These are phyloP conservation scores for Globisporangium viniferum DNA, from an alignment of 352 stramenopile species.

Conservation along the genomic window DNA sequence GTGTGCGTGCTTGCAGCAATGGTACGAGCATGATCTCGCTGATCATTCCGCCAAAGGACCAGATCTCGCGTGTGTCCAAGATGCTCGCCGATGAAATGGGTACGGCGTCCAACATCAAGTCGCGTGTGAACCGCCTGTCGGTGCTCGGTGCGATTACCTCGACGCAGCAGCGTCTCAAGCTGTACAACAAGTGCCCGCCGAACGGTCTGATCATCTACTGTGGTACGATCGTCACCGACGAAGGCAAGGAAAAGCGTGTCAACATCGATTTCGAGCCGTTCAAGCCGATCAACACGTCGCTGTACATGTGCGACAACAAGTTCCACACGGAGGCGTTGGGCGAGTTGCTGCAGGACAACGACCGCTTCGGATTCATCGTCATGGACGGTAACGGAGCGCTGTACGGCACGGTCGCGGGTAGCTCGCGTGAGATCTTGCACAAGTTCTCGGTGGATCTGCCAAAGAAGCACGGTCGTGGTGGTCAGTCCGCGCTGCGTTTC, in stretches of 20 bases:
- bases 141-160: slow-evolving; percentile 99
- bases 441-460: slow-evolving; percentile 97
- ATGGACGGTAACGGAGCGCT: slow-evolving; percentile 99
- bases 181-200: slow-evolving; percentile 96
- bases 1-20: slow-evolving; percentile 68
- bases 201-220: slow-evolving; percentile 99
- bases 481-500: slow-evolving; percentile 99
- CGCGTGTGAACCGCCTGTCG: slow-evolving; percentile 97
- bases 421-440: slow-evolving; percentile 91
- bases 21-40: slow-evolving; percentile 99
- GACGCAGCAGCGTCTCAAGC: slow-evolving; percentile 98
- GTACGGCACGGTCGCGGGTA: slow-evolving; percentile 97
- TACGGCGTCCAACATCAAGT: slow-evolving; percentile 99
- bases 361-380: slow-evolving; percentile 99
- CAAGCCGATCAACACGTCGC: slow-evolving; percentile 99
- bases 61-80: slow-evolving; percentile 97
- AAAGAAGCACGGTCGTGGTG: slow-evolving; percentile 99
- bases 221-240: slow-evolving; percentile 98
- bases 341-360: slow-evolving; percentile 98
- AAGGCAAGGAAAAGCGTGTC: slow-evolving; percentile 99
- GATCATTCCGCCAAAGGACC: slow-evolving; percentile 98
- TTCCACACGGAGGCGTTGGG: slow-evolving; percentile 99
- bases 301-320: slow-evolving; percentile 99
- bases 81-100: slow-evolving; percentile 99
- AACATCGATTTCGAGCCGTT: slow-evolving; percentile 99